Percentiles rank a stretch among this genome's conserved stretches.
Conservation (phyloP, 2,329 filamentous ascomycete genomes). For the Ophiocordyceps sinensis region DNA sequence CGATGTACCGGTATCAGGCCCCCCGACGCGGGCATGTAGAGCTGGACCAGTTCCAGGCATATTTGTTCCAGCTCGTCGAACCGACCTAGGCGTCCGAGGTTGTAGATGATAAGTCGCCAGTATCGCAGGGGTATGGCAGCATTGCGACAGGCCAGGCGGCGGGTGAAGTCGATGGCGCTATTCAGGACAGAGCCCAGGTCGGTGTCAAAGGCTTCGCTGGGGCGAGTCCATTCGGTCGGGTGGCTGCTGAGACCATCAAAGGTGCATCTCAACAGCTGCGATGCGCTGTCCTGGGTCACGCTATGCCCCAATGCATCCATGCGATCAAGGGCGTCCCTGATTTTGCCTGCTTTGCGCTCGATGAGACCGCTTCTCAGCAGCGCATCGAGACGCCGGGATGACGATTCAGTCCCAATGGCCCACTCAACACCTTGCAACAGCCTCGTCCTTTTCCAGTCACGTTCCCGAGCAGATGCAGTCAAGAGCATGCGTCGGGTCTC, state of each 20-base stretch:
- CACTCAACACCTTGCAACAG: conserved; percentile 28
- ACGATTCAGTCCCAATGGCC: conserved; percentile 7
- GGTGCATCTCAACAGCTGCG: conserved; percentile 9
- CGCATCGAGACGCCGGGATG: conserved; percentile 11
- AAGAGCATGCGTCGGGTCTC: conserved; percentile 24
- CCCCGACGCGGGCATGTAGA: conserved; percentile 17
- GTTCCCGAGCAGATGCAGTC: conserved; percentile 12
- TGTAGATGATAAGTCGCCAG: conserved; percentile 29
- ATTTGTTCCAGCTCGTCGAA: conserved; percentile 30
- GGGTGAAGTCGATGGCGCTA: conserved; percentile 14
- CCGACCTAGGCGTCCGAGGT: conserved; percentile 27
- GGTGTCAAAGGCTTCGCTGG: background rate
- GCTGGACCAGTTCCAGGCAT: conserved; percentile 25
- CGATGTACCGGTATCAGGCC: conserved; percentile 27
- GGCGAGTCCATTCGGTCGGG: conserved; percentile 4
- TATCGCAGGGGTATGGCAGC: conserved; percentile 19
- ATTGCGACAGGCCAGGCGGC: conserved; percentile 15
- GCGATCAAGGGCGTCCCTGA: conserved; percentile 14
- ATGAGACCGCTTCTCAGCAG: conserved; percentile 7
- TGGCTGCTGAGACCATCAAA: conserved; percentile 15
- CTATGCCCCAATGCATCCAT: conserved; percentile 16
- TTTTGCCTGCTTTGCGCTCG: conserved; percentile 7
- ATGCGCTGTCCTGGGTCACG: conserved; percentile 14
- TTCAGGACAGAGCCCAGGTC: conserved; percentile 10
- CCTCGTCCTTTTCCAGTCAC: conserved; percentile 25